phyloP scores from a whole-genome alignment of 2,329 filamentous ascomycete genomes.

The Fusarium paranaense region DNA sequence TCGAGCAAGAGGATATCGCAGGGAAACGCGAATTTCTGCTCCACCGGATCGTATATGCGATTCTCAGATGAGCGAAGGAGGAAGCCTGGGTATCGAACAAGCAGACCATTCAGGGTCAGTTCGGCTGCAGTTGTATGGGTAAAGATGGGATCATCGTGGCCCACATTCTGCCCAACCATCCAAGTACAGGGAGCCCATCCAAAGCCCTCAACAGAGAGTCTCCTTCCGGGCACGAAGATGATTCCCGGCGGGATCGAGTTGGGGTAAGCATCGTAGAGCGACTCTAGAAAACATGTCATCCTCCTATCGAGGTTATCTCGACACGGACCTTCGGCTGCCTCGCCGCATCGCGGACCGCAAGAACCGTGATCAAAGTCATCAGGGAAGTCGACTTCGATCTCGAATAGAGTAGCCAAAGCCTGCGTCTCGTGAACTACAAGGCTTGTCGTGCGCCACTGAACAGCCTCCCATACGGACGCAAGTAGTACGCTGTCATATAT shows the following conservation, averaged over 20 bases:
- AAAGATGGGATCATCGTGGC: constrained; percentile 3
- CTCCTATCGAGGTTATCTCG: neutral
- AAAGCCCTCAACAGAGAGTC: neutral
- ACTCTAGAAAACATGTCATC: neutral
- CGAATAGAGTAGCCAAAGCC: neutral
- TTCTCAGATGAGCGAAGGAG: neutral
- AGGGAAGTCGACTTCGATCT: neutral
- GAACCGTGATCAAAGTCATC: neutral
- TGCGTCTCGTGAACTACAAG: neutral
- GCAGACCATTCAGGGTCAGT: neutral
- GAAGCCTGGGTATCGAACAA: neutral
- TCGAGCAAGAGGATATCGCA: neutral
- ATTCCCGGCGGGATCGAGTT: neutral
- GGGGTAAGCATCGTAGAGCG: neutral
- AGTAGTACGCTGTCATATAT: neutral
- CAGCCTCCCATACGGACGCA: neutral
- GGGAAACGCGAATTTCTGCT: neutral
- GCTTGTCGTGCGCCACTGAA: neutral
- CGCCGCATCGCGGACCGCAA: neutral
- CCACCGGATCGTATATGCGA: neutral
- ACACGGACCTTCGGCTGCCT: neutral
- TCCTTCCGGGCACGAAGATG: neutral
- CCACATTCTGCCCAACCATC: neutral
- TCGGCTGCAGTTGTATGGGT: neutral
- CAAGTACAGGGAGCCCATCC: constrained; percentile 2